Base-by-base conservation (phyloP, 2,329 filamentous ascomycete species). In the Arthrobotrys sinensis region DNA sequence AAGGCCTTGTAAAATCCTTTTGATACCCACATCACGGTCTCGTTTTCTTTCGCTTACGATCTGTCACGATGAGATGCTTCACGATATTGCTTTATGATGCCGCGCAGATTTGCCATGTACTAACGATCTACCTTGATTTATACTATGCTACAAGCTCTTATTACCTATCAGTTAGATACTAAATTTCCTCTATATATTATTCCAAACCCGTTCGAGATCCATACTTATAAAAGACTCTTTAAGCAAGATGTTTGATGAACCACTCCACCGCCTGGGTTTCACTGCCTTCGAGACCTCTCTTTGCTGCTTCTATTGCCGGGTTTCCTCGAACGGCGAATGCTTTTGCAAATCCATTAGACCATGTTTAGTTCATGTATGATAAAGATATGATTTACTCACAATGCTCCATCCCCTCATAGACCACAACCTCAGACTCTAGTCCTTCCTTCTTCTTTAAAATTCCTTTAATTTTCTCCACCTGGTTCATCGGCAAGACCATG, bases 321-420 rank as follows among this genome's bases (percentile, higher is more conserved):
- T 83, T 82, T 40, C 78, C 80, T 45, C 83, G 81, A 34, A 82
- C 77, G 11, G 82, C 82, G 76, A 87, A 87, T 0, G 85, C 86
- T 81, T 63, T 45, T 32, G 5, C 12, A 4, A 28, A 53, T 34
- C 50, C 4, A 21, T 66, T 36, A 69, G 38, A 16, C 24, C n/a
- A 50, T 46, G 6, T 4, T 38, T 7, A 50, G 14, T 2, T 28
- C 8, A 32, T 8, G 8, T 11, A 48, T n/a, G 34, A 34, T 16
- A 55, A 14, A 36, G 14, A 32, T 24, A 36, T 12, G 6, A 11
- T 24, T 14, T 10, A 70, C 80, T 79, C 45, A 81, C 80, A 80
- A 80, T 87, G 86, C 0, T 83, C 83, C 12, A 83, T 83, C 11
- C 84, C 83, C 8, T 83, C 76, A 79, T 86, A 86, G 3, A 86